phyloP scores from a whole-genome alignment of 192 early-diverging fungal genomes.

The Chytriomyces sp. region DNA sequence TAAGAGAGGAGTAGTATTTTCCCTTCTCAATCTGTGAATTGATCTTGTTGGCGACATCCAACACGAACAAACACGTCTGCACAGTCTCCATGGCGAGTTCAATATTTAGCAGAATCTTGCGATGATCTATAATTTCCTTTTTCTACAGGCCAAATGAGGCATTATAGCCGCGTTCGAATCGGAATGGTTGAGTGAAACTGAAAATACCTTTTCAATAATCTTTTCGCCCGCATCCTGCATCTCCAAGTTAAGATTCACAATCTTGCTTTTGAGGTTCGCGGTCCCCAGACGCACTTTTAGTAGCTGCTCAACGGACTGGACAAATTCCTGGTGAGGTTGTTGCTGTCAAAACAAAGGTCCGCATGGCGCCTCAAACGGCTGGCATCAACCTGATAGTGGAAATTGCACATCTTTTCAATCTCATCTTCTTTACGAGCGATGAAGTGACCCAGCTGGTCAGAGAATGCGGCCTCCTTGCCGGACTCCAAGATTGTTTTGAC shows the following conservation, averaged over 20 bases:
- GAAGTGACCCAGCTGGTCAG: conserved; percentile 82
- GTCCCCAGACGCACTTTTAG: conserved; percentile 92
- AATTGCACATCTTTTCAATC: conserved; percentile 96
- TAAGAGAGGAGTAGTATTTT: conserved; percentile 92
- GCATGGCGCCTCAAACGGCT: conserved; percentile 33
- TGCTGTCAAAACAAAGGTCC: too few species aligned
- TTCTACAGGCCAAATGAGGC: conserved; percentile 55
- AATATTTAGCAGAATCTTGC: conserved; percentile 83
- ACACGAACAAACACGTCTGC: conserved; percentile 78
- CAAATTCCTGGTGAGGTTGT: conserved; percentile 69
- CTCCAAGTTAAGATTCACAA: conserved; percentile 82
- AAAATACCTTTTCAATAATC: conserved; percentile 73
- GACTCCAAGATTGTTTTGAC: conserved; percentile 89
- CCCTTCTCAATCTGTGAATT: conserved; percentile 73
- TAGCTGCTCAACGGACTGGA: conserved; percentile 92
- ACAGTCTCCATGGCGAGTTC: conserved; percentile 81
- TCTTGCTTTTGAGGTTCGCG: conserved; percentile 78
- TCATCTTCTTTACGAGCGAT: conserved; percentile 89
- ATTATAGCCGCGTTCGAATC: conserved; percentile 1
- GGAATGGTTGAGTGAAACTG: background rate
- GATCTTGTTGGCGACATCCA: conserved; percentile 86
- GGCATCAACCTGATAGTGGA: conserved; percentile 82
- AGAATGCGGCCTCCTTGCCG: conserved; percentile 82
- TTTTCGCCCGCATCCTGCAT: conserved; percentile 80
- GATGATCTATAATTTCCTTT: conserved; percentile 73